Evolutionary conservation across 768 basidiomycete genomes (phyloP).

Genomic region (Podaxis mareebaensis): DNA sequence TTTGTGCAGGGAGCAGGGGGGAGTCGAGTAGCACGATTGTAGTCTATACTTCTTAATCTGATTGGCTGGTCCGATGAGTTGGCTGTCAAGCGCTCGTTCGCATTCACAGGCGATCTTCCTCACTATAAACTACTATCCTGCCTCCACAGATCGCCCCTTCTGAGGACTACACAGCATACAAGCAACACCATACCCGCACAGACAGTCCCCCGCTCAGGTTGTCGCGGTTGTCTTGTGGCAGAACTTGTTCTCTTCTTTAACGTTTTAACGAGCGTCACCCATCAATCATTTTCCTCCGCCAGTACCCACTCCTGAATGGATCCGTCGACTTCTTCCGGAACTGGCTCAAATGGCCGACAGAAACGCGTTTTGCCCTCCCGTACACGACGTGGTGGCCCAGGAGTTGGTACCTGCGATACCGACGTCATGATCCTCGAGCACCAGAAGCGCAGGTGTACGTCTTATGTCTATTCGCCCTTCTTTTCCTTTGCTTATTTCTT

Average conservation of each 20-base stretch:
- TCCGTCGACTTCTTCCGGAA: slow-evolving; percentile 6
- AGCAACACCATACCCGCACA: not conserved
- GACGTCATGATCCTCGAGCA: slow-evolving; percentile 86
- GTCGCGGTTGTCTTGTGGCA: not conserved
- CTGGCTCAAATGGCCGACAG: slow-evolving; percentile 41
- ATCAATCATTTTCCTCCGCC: slow-evolving; percentile 6
- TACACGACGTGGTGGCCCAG: slow-evolving; percentile 77
- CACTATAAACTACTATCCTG: not conserved
- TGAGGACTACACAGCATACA: not conserved
- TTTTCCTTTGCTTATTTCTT: slow-evolving; percentile 10
- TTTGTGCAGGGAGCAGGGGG: slow-evolving; percentile 32
- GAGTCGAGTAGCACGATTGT: slow-evolving; percentile 24
- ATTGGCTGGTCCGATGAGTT: slow-evolving; percentile 10
- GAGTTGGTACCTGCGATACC: slow-evolving; percentile 75
- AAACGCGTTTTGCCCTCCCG: slow-evolving; percentile 84
- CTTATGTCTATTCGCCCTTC: slow-evolving; percentile 13
- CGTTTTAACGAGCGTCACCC: not conserved
- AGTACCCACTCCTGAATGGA: slow-evolving; percentile 6
- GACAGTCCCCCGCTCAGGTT: not conserved
- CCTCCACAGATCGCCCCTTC: not conserved
- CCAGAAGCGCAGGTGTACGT: slow-evolving; percentile 73
- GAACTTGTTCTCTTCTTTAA: not conserved
- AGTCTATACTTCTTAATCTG: slow-evolving; percentile 12
- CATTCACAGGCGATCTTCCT: not conserved
- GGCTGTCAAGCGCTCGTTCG: not conserved